Percentiles rank a stretch among this genome's conserved stretches.
phyloP scores from a whole-genome alignment of 805 yeast genomes.

The Cyberlindnera subsufficiens region DNA sequence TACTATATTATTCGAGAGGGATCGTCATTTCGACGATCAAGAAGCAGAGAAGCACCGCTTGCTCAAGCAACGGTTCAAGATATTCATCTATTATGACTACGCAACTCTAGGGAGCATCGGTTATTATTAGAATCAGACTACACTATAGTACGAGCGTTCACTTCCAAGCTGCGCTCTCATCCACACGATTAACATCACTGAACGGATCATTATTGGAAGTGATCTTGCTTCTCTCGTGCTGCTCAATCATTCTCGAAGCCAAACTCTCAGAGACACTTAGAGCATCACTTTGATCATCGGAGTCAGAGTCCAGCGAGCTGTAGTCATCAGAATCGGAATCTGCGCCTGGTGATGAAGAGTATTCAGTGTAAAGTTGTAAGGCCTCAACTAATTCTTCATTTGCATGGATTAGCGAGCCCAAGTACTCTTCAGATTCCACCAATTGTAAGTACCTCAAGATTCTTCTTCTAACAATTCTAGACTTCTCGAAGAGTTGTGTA shows the following conservation, averaged over 20 bases:
- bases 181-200: slow-evolving; percentile 40
- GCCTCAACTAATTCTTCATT: slow-evolving; percentile 84
- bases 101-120: too few relatives aligned
- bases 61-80: too few relatives aligned
- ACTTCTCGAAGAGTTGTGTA: slow-evolving; percentile 63
- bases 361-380: slow-evolving; percentile 59
- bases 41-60: too few relatives aligned
- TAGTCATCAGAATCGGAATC: slow-evolving; percentile 27
- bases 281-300: slow-evolving; percentile 31
- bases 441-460: slow-evolving; percentile 78
- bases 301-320: slow-evolving; percentile 2
- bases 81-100: too few relatives aligned
- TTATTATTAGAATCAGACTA: too few relatives aligned
- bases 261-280: slow-evolving; percentile 21
- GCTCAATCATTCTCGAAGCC: slow-evolving; percentile 23
- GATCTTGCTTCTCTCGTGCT: slow-evolving; percentile 17
- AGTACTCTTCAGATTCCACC: slow-evolving; percentile 76
- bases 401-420: slow-evolving; percentile 84
- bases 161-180: slow-evolving; percentile 21
- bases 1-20: too few relatives aligned
- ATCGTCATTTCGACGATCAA: too few relatives aligned
- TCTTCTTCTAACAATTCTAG: slow-evolving; percentile 69
- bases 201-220: slow-evolving; percentile 40
- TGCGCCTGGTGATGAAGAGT: slow-evolving; percentile 34
- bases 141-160: background rate